Evolutionary conservation across 176 grass and related monocot genomes (phyloP), one percentile per base, ranked within the genome.

Genomic region (Rhynchospora tenuis): DNA sequence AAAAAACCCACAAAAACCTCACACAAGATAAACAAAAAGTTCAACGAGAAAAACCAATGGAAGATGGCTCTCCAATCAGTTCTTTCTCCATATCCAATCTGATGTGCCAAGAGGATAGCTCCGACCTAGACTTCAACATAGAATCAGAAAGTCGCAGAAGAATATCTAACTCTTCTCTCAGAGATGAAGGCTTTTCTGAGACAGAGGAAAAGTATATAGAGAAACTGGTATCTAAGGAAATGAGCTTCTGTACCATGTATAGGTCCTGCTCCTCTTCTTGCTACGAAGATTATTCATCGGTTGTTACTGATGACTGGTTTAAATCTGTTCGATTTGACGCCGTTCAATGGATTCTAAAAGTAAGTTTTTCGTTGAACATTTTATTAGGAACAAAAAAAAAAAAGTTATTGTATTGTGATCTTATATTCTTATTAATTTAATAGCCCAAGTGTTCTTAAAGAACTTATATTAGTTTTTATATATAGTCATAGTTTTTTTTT

Each of bases 91-190:
- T 92, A 84, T 94, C 92, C 66, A 73, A 20, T 52, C 92, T 97
- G 48, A 83, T 94, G 83, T 97, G 94, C 85, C 88, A 94, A 27
- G 92, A 97, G 68, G 85, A 97, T 59, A 67, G 86, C 87, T 27
- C 82, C 28, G 86, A 86, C 58, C 82, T 97, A 45, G 86, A 80
- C 13, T 83, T 24, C 61, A 59, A 14, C 74, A 45, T 75, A 51
- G 24, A 46, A 22, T 66, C 24, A 7, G 83, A 89, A 78, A 64
- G 48, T 3, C 57, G 4, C 4, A 73, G 22, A 5, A 58, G 78
- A 4, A 27, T 82, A 45, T 0, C 76, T 26, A 13, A 87, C 12
- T 82, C 59, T 58, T 66, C 59, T 2, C 60, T 23, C 33, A 47
- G 22, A 29, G 43, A 7, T 0, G 73, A 23, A 0, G 59, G 26